Evolutionary conservation across 768 basidiomycete species (phyloP).

Genomic region (Lentinula boryana): DNA sequence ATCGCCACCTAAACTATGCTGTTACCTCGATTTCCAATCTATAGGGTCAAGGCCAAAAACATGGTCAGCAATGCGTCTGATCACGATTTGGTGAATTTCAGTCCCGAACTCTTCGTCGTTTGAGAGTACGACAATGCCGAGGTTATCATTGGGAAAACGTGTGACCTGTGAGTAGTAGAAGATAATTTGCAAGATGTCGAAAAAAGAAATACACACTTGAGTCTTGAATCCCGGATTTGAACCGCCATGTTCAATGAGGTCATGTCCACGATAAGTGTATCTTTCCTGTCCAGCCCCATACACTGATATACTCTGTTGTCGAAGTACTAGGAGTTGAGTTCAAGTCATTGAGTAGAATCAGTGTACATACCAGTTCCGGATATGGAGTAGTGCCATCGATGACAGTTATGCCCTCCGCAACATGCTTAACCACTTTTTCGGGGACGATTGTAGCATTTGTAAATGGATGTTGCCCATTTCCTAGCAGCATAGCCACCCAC

Average conservation of each 20-base stretch:
- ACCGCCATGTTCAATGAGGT: constrained; percentile 39
- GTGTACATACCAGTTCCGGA: constrained; percentile 26
- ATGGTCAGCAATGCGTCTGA: constrained; percentile 32
- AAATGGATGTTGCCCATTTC: constrained; percentile 30
- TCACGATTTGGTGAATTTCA: constrained; percentile 27
- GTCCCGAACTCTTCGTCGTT: constrained; percentile 31
- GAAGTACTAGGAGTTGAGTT: neutral
- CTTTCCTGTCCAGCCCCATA: constrained; percentile 35
- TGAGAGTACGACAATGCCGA: constrained; percentile 32
- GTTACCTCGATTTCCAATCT: constrained; percentile 33
- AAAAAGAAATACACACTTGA: constrained; percentile 6
- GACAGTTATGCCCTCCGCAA: constrained; percentile 28
- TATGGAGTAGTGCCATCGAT: constrained; percentile 25
- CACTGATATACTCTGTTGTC: constrained; percentile 26
- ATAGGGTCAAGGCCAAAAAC: constrained; percentile 24
- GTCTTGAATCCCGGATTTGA: constrained; percentile 30
- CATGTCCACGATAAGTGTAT: constrained; percentile 33
- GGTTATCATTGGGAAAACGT: constrained; percentile 29
- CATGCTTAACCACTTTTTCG: constrained; percentile 26
- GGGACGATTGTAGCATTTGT: constrained; percentile 32
- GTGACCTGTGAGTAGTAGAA: constrained; percentile 18
- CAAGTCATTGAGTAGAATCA: neutral
- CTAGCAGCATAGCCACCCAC: constrained; percentile 36
- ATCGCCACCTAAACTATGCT: neutral
- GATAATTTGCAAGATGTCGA: neutral